Conservation (phyloP, 805 yeast species). For the Kazachstania africana region DNA sequence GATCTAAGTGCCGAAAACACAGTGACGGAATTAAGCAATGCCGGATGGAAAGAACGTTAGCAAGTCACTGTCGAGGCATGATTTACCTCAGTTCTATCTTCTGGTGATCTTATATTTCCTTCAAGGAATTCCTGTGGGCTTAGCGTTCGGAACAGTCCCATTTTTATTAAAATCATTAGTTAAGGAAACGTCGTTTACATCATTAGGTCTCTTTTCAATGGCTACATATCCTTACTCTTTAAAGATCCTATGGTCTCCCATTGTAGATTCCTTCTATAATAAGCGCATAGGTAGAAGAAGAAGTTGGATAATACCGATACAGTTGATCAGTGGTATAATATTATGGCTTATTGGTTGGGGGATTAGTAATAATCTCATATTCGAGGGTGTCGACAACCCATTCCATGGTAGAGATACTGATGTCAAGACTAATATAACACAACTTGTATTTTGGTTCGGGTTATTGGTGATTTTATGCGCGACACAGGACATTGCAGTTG, state of each 20-base stretch:
- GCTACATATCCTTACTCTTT: conserved; percentile 93
- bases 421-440: conserved; percentile 9
- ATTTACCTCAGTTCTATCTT: conserved; percentile 63
- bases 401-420: conserved; percentile 10
- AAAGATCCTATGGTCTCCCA: conserved; percentile 89
- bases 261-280: conserved; percentile 78
- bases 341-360: conserved; percentile 49
- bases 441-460: conserved; percentile 63
- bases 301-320: conserved; percentile 93
- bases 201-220: conserved; percentile 79
- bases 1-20: too few species aligned
- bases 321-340: conserved; percentile 61
- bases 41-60: too few species aligned
- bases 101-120: conserved; percentile 65
- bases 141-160: conserved; percentile 91
- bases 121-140: conserved; percentile 95
- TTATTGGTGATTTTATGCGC: conserved; percentile 79
- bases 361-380: conserved; percentile 34
- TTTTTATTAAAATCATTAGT: conserved; percentile 61
- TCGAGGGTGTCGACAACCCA: conserved; percentile 29
- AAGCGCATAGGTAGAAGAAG: conserved; percentile 66
- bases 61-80: too few species aligned
- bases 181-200: conserved; percentile 64
- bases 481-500: conserved; percentile 97
- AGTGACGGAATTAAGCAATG: not conserved